phyloP scores from a whole-genome alignment of 768 basidiomycete genomes.

The Suillus hirtellus region DNA sequence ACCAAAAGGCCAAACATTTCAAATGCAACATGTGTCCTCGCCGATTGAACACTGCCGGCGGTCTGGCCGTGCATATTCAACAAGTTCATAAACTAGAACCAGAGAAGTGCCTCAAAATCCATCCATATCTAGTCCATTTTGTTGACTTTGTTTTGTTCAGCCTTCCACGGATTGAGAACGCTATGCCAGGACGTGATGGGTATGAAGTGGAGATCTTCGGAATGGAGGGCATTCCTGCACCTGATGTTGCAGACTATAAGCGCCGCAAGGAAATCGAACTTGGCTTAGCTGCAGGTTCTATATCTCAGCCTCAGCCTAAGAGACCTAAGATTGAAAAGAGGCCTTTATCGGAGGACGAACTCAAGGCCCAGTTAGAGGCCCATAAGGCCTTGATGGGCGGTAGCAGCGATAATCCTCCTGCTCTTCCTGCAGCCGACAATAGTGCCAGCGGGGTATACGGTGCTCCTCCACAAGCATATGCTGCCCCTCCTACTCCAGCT shows the following conservation, averaged over 20 bases:
- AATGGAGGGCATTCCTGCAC: slow-evolving; percentile 97
- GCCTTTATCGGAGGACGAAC: slow-evolving; percentile 77
- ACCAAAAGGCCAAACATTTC: slow-evolving; percentile 99
- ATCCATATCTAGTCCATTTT: neutral
- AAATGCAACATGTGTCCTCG: slow-evolving; percentile 96
- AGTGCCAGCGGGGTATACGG: slow-evolving; percentile 66
- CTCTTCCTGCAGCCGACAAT: slow-evolving; percentile 40
- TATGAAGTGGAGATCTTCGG: slow-evolving; percentile 99
- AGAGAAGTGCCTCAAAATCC: slow-evolving; percentile 49
- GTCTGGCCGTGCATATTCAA: slow-evolving; percentile 95
- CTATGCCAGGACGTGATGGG: slow-evolving; percentile 92
- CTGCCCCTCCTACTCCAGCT: slow-evolving; percentile 39
- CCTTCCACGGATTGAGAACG: slow-evolving; percentile 91
- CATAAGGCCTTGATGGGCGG: slow-evolving; percentile 92
- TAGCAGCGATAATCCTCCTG: slow-evolving; percentile 34
- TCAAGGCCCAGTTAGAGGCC: slow-evolving; percentile 81
- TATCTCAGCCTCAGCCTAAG: slow-evolving; percentile 79
- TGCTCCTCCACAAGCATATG: slow-evolving; percentile 73
- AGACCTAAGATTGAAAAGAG: slow-evolving; percentile 80
- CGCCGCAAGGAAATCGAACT: slow-evolving; percentile 93
- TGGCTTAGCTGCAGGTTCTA: slow-evolving; percentile 79
- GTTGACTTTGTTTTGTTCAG: slow-evolving; percentile 32
- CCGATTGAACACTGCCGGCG: slow-evolving; percentile 94
- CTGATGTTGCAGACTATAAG: slow-evolving; percentile 94
- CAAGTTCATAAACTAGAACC: slow-evolving; percentile 99